Evolutionary conservation across 768 basidiomycete genomes (phyloP).

Genomic region (Podaxis rugospora): DNA sequence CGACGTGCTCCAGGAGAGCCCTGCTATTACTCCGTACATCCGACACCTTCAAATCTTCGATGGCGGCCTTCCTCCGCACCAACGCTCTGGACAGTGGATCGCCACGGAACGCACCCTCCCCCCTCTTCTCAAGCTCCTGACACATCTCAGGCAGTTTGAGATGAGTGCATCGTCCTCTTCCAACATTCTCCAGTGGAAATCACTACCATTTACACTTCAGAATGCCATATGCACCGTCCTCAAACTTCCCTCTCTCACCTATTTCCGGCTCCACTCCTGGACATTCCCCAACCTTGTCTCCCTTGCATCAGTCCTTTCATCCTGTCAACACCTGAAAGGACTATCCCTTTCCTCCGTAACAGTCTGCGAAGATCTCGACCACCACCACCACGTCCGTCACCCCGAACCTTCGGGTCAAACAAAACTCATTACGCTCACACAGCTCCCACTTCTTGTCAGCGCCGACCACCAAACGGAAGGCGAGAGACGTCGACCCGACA

Average conservation of each 20-base stretch:
- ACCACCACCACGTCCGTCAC: constrained; percentile 1
- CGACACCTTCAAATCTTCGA: constrained; percentile 23
- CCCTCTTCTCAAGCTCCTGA: constrained; percentile 30
- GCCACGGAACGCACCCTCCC: constrained; percentile 33
- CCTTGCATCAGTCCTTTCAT: constrained; percentile 28
- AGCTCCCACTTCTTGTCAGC: not conserved
- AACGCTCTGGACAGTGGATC: constrained; percentile 30
- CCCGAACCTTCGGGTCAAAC: not conserved
- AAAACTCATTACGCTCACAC: not conserved
- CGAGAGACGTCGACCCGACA: constrained; percentile 3
- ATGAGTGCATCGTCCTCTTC: constrained; percentile 29
- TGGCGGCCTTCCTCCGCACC: not conserved
- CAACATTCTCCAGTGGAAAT: constrained; percentile 27
- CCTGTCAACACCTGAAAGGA: constrained; percentile 30
- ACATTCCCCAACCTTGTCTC: constrained; percentile 31
- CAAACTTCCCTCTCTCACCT: constrained; percentile 28
- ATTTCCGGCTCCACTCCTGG: constrained; percentile 37
- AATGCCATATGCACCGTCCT: constrained; percentile 32
- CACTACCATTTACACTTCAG: constrained; percentile 30
- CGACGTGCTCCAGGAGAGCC: constrained; percentile 25
- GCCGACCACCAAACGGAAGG: not conserved
- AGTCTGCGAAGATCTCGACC: constrained; percentile 21
- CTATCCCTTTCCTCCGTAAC: constrained; percentile 32
- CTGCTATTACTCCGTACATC: constrained; percentile 29
- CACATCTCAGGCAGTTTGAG: constrained; percentile 32